Evolutionary conservation across 2,329 filamentous ascomycete species (phyloP), one percentile per base, ranked within the genome.

Genomic region (Didymella glomerata): DNA sequence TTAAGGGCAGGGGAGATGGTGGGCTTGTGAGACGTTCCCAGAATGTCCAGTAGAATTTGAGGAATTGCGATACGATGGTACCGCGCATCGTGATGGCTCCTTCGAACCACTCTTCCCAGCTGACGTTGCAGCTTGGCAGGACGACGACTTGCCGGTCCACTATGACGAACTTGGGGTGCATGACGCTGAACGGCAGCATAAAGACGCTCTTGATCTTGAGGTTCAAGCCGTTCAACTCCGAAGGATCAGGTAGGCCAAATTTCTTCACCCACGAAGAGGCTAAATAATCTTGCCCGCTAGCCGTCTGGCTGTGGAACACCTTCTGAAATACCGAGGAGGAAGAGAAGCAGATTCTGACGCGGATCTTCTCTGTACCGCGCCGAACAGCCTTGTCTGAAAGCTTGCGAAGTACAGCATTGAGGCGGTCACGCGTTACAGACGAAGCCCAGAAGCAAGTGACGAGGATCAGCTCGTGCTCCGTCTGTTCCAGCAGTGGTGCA

Each of bases 61-160:
- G 64, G 38, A 95, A 83, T n/a, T 83, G 80, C 4, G 74, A 67
- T 0, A 92, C 86, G 0, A 89, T 81, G 0, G 82, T 80, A 0
- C 90, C 91, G 7, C 81, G 81, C 11, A 94, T 76, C 54, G 87
- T 86, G 3, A 94, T 79, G 55, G 88, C 91, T 0, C 89, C 90
- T 74, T 96, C 92, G 25, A 94, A 88, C 92, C 92, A 96, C n/a
- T 86, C 78, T 75, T 95, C 92, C 90, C 90, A 95, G 69, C 90
- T 93, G 4, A 96, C 86, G 67, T 96, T 96, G 76, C 90, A 93
- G 67, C 89, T 92, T 0, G 91, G 91, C 10, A 95, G 76, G 68
- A 89, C 88, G 0, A 89, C 89, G 2, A 78, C 82, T 30, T 80
- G 75, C 0, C 88, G 83, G 72, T 96, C 92, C 1, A 94, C 76